phyloP scores from a whole-genome alignment of 805 yeast species.

The Pichia kluyveri region DNA sequence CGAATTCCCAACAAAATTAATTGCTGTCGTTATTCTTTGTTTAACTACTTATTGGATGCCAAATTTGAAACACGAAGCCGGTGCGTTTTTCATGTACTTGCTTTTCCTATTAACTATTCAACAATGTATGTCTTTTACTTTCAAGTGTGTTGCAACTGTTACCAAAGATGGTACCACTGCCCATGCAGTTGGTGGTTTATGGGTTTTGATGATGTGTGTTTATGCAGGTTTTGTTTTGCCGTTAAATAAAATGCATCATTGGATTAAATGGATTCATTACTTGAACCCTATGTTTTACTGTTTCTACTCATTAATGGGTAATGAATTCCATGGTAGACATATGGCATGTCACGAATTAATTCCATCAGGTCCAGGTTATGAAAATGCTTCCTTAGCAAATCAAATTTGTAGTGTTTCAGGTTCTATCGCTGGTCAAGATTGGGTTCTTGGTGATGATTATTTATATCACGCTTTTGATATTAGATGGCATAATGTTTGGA shows the following conservation, averaged over 20 bases:
- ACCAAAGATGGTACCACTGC: slow-evolving; percentile 48
- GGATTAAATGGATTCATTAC: slow-evolving; percentile 51
- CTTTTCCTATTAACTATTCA: slow-evolving; percentile 33
- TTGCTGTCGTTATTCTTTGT: slow-evolving; percentile 40
- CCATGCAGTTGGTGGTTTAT: slow-evolving; percentile 50
- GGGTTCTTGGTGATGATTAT: slow-evolving; percentile 46
- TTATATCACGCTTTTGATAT: slow-evolving; percentile 39
- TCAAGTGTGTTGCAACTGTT: slow-evolving; percentile 43
- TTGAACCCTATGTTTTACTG: slow-evolving; percentile 39
- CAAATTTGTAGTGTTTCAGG: slow-evolving; percentile 47
- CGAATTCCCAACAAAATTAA: slow-evolving; percentile 47
- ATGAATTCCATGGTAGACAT: slow-evolving; percentile 46
- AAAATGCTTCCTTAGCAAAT: slow-evolving; percentile 28
- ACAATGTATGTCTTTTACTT: slow-evolving; percentile 42
- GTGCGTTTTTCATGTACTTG: slow-evolving; percentile 47
- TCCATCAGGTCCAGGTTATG: slow-evolving; percentile 44
- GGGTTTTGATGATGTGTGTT: slow-evolving; percentile 40
- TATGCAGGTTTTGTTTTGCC: slow-evolving; percentile 65
- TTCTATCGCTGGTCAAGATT: slow-evolving; percentile 29
- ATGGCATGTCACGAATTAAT: slow-evolving; percentile 41
- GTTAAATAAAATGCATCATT: slow-evolving; percentile 46
- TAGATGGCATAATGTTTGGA: slow-evolving; percentile 58
- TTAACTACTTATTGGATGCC: slow-evolving; percentile 44
- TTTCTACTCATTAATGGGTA: slow-evolving; percentile 46
- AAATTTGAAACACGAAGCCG: slow-evolving; percentile 41